phyloP scores from a whole-genome alignment of 306 rosid genomes.

The Vigna reflexopilosa region DNA sequence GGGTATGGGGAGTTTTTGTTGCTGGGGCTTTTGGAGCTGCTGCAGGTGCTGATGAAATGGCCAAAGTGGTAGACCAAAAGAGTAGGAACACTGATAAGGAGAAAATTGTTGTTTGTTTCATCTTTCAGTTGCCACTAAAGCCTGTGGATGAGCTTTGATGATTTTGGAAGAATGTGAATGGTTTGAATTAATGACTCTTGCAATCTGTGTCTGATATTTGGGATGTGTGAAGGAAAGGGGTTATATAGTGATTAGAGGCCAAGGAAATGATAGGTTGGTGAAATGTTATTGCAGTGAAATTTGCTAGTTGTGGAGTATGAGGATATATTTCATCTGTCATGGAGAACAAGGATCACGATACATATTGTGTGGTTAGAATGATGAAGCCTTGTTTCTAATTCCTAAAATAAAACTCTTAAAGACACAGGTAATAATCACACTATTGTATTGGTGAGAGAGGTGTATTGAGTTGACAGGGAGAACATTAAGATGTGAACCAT shows the following conservation, averaged over 20 bases:
- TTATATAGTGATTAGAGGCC: background rate
- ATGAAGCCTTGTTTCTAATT: no score
- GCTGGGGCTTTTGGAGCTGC: conserved; percentile 40
- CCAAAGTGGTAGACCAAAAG: conserved; percentile 2
- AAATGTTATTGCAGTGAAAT: conserved; percentile 30
- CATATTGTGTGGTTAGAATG: no score
- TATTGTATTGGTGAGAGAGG: no score
- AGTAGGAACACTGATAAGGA: conserved; percentile 29
- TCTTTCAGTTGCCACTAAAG: background rate
- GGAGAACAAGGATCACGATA: no score
- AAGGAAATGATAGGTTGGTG: conserved; percentile 37
- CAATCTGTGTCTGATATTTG: background rate
- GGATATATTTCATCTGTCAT: no score
- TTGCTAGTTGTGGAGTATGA: conserved; percentile 3
- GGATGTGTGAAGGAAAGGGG: background rate
- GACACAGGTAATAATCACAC: no score
- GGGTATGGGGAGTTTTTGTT: conserved; percentile 7
- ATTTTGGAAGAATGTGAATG: conserved; percentile 19
- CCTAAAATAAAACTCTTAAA: no score
- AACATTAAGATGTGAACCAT: no score
- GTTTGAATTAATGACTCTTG: background rate
- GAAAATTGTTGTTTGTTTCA: conserved; percentile 39
- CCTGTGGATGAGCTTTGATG: background rate
- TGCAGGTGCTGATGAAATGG: conserved; percentile 46
- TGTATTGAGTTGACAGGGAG: no score